Conservation (phyloP, 306 rosid species). For the Trifolium fragiferum region DNA sequence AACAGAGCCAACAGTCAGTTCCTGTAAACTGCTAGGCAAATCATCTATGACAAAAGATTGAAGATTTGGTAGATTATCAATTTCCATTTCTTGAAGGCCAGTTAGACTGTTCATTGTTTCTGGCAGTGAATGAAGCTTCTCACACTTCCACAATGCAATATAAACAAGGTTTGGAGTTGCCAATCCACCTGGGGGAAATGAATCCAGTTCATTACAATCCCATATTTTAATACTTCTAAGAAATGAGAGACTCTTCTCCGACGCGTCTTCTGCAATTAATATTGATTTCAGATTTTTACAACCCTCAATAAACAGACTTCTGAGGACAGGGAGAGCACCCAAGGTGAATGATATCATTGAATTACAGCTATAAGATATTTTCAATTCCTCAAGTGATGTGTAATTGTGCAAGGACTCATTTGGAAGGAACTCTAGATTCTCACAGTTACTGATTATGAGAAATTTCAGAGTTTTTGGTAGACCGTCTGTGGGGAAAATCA, state of each 20-base stretch:
- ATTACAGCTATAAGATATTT: conserved; percentile 17
- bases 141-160: neutral
- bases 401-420: neutral
- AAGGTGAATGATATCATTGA: conserved; percentile 6
- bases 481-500: conserved; percentile 17
- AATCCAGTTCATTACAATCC: conserved; percentile 4
- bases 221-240: neutral
- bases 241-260: neutral
- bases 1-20: neutral
- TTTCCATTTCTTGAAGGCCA: neutral
- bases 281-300: conserved; percentile 7
- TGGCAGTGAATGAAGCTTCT: neutral
- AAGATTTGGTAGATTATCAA: conserved; percentile 16
- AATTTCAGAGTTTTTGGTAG: neutral
- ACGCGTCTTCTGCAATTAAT: neutral
- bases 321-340: neutral
- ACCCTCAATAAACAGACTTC: neutral
- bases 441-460: neutral
- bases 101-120: neutral
- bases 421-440: conserved; percentile 16
- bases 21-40: neutral
- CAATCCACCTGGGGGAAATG: conserved; percentile 1
- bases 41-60: neutral
- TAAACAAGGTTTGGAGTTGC: neutral
- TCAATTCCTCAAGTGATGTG: neutral